These are phyloP conservation scores for Cucumis hystrix DNA, from an alignment of 306 rosid species.

Conservation along the genomic window DNA sequence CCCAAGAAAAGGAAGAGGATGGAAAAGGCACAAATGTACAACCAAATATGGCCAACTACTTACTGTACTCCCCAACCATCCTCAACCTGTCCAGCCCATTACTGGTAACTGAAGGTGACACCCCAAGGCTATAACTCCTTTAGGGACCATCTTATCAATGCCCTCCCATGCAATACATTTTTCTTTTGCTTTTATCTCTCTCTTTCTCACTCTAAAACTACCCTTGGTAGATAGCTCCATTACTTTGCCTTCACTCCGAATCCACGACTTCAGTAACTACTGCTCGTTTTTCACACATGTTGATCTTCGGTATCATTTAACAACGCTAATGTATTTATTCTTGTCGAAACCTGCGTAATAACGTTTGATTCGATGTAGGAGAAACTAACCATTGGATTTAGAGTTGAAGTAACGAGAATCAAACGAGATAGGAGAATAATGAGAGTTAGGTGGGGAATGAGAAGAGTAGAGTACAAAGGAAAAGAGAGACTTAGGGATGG, in stretches of 20 bases:
- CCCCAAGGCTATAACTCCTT: constrained; percentile 25
- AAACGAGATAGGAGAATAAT: neutral
- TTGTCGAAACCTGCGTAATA: neutral
- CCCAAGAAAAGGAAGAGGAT: constrained; percentile 14
- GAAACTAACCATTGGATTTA: too few relatives aligned
- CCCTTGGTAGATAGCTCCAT: neutral
- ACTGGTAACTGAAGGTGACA: constrained; percentile 37
- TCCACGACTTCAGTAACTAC: neutral
- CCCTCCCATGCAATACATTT: neutral
- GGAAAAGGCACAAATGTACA: constrained; percentile 7
- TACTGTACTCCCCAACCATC: constrained; percentile 8
- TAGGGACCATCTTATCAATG: constrained; percentile 37
- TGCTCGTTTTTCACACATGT: neutral
- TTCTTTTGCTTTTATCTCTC: neutral
- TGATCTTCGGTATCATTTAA: neutral
- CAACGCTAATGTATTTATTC: neutral
- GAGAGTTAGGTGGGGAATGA: neutral
- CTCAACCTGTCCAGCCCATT: constrained; percentile 52
- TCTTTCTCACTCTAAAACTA: neutral
- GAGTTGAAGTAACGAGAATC: neutral
- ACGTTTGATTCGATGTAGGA: too few relatives aligned
- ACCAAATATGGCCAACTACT: constrained; percentile 14
- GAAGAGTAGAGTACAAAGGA: neutral
- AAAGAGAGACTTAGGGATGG: neutral
- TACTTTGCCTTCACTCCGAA: neutral